Evolutionary conservation across 495 filamentous ascomycete species (phyloP), one percentile per base, ranked within the genome.

Genomic region (Wilcoxina mikolae): DNA sequence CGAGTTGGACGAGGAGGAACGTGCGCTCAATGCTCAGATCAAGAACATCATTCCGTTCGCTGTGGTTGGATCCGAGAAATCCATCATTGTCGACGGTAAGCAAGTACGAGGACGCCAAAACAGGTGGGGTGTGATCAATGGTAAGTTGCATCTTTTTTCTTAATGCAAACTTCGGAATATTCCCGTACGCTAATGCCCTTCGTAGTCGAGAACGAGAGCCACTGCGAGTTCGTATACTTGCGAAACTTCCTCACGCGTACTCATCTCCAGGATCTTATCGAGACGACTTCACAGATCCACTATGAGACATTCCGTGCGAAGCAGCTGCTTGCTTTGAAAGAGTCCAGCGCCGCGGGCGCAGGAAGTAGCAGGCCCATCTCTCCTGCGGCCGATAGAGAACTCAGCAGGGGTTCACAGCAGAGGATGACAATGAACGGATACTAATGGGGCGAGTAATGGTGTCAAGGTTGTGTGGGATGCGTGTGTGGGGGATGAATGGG

Each of bases 271-370:
- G 91, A 99, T 64, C 79, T 99, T 54, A 95, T 99, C 70, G 91
- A 99, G 70, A 99, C 91, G 11, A 99, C 91, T n/a, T 94, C 89
- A 60, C 91, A 96, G 74, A 99, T 96, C 71, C 91, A 99, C 75
- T 99, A 99, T 74, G 91, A 99, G 76, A 93, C 86, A 48, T 99
- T 96, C 88, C 90, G 91, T 71, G 90, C 91, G 60, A 99, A 96
- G 79, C 93, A 99, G 72, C 76, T 99, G 64, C 71, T 99, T 60
- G 91, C 91, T 47, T 77, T 99, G 62, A 96, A 95, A 79, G 91
- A 99, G 76, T 91, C 83, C 74, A 94, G 87, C 68, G 86, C 85
- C 56, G 84, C 85, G 53, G 77, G 76, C 56, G 80, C 83, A 60
- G 71, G 71, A 50, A 82, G 84, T 59, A 91, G 86, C 75, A 76